Conservation (phyloP, 768 basidiomycete genomes). For the Termitomyces sp. region DNA sequence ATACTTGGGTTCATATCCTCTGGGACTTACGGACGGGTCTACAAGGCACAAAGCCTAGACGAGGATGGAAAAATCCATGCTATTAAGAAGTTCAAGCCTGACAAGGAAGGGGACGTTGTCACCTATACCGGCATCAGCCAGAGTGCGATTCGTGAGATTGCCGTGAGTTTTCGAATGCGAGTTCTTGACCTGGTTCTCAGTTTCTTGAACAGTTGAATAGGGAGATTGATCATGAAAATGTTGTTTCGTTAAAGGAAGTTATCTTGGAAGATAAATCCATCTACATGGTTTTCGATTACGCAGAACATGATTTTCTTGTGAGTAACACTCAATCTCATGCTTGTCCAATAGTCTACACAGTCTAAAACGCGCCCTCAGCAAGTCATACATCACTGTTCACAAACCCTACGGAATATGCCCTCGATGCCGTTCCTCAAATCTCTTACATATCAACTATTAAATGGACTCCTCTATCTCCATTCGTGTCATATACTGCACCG, state of each 20-base stretch:
- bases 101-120: constrained; percentile 95
- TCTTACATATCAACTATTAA: constrained; percentile 89
- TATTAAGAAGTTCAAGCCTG: constrained; percentile 99
- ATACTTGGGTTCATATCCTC: constrained; percentile 98
- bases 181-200: constrained; percentile 11
- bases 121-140: constrained; percentile 98
- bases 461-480: constrained; percentile 93
- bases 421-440: constrained; percentile 83
- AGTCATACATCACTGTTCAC: constrained; percentile 98
- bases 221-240: constrained; percentile 87
- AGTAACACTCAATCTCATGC: constrained; percentile 23
- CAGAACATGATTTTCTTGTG: constrained; percentile 97
- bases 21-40: constrained; percentile 97
- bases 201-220: constrained; percentile 62
- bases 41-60: constrained; percentile 85
- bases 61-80: constrained; percentile 76
- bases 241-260: constrained; percentile 89
- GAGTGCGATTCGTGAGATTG: constrained; percentile 95
- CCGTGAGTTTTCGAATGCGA: constrained; percentile 46
- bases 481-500: constrained; percentile 93
- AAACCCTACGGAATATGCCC: constrained; percentile 78
- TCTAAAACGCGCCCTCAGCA: constrained; percentile 52
- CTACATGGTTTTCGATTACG: constrained; percentile 99
- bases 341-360: background rate
- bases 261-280: constrained; percentile 98